phyloP scores from a whole-genome alignment of 1,139 yeast genomes.

The Pneumocystis carinii region DNA sequence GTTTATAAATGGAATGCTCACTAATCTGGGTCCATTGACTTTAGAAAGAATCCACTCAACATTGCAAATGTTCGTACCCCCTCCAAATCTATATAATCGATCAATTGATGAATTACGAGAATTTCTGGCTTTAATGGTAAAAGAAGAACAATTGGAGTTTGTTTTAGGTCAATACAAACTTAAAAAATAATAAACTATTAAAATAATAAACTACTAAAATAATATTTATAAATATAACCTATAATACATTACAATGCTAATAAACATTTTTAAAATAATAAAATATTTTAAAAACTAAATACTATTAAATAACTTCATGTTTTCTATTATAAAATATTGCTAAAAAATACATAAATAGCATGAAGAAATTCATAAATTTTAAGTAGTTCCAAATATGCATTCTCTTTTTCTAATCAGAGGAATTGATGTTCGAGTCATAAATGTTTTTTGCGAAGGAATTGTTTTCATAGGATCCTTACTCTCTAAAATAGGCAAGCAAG shows the following conservation, averaged over 20 bases:
- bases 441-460: neutral
- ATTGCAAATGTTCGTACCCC: conserved; percentile 38
- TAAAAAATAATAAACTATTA: conserved; percentile 11
- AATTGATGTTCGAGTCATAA: neutral
- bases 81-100: conserved; percentile 27
- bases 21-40: conserved; percentile 38
- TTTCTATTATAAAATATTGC: neutral
- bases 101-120: conserved; percentile 30
- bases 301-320: neutral
- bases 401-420: neutral
- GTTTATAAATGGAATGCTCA: conserved; percentile 40
- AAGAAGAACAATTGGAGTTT: conserved; percentile 29
- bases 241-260: neutral
- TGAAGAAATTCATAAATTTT: neutral
- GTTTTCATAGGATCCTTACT: neutral
- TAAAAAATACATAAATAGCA: neutral
- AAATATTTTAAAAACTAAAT: neutral
- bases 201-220: neutral
- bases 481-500: neutral
- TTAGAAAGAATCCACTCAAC: conserved; percentile 38
- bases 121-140: conserved; percentile 30
- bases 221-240: neutral
- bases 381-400: neutral
- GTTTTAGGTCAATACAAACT: conserved; percentile 22
- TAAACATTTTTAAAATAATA: neutral